Conservation (phyloP, 2,329 filamentous ascomycete species). For the Trichoderma sp. region DNA sequence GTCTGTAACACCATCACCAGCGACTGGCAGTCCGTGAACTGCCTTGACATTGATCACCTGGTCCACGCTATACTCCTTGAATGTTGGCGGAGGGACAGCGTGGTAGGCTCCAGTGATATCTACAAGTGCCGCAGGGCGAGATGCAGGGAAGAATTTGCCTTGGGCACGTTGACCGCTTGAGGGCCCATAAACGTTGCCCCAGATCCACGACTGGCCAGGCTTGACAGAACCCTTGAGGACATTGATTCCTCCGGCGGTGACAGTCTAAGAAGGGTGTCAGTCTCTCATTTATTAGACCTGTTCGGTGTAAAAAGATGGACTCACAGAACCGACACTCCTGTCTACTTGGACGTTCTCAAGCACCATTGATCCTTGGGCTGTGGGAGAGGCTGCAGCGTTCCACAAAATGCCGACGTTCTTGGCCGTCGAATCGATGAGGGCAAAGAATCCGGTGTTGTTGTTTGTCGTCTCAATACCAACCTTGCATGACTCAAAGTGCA, state of each 20-base stretch:
- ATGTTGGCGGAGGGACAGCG: constrained; percentile 26
- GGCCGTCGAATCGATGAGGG: constrained; percentile 32
- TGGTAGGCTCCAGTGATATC: constrained; percentile 19
- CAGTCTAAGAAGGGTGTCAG: constrained; percentile 17
- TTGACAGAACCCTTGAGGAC: constrained; percentile 21
- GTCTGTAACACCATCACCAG: constrained; percentile 40
- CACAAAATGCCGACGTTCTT: constrained; percentile 27
- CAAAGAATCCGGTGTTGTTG: constrained; percentile 27
- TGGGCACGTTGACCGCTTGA: constrained; percentile 17
- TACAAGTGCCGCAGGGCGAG: constrained; percentile 17
- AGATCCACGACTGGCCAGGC: constrained; percentile 20
- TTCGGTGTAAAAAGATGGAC: neutral
- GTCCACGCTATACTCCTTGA: constrained; percentile 38
- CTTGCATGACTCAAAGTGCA: constrained; percentile 30
- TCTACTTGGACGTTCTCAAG: constrained; percentile 30
- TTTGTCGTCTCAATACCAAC: constrained; percentile 31
- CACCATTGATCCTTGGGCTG: constrained; percentile 29
- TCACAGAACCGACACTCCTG: constrained; percentile 26
- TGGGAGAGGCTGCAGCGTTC: constrained; percentile 27
- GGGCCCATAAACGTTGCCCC: constrained; percentile 22
- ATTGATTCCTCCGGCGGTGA: constrained; percentile 34
- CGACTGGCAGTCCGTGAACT: constrained; percentile 37
- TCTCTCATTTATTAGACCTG: neutral
- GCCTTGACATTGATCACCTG: constrained; percentile 47
- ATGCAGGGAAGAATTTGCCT: constrained; percentile 21